phyloP scores from a whole-genome alignment of 2,329 filamentous ascomycete genomes.

The Ascocoryne sarcoides region DNA sequence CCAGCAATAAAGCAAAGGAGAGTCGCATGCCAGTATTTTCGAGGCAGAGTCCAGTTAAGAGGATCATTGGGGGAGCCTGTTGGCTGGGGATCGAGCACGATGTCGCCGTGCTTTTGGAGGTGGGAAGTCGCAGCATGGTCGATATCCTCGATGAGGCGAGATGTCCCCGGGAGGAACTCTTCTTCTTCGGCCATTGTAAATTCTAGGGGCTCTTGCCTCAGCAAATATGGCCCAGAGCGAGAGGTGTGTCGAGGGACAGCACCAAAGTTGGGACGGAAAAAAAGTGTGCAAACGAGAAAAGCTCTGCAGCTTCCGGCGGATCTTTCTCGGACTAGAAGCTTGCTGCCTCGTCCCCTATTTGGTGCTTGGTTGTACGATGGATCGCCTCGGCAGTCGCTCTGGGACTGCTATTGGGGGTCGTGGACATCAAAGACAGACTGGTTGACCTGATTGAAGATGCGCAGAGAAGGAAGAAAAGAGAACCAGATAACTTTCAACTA shows the following conservation, averaged over 20 bases:
- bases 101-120: constrained; percentile 30
- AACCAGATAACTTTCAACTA: no score
- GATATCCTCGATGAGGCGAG: constrained; percentile 16
- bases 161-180: constrained; percentile 19
- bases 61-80: constrained; percentile 43
- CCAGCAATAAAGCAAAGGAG: constrained; percentile 43
- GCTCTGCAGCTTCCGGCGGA: background rate
- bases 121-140: constrained; percentile 12
- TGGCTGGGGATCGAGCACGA: constrained; percentile 46
- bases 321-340: background rate
- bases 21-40: constrained; percentile 42
- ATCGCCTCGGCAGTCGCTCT: no score
- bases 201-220: no score
- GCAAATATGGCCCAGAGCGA: constrained; percentile 2
- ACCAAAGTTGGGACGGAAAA: background rate
- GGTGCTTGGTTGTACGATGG: no score
- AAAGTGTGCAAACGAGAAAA: background rate
- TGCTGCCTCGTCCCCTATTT: no score
- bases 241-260: constrained; percentile 1
- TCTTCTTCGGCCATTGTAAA: constrained; percentile 5
- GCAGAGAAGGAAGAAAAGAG: no score
- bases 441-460: no score
- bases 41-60: constrained; percentile 39
- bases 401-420: no score
- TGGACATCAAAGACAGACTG: no score